These are phyloP conservation scores for Russula brevipes DNA, from an alignment of 768 basidiomycete genomes.

Conservation along the genomic window DNA sequence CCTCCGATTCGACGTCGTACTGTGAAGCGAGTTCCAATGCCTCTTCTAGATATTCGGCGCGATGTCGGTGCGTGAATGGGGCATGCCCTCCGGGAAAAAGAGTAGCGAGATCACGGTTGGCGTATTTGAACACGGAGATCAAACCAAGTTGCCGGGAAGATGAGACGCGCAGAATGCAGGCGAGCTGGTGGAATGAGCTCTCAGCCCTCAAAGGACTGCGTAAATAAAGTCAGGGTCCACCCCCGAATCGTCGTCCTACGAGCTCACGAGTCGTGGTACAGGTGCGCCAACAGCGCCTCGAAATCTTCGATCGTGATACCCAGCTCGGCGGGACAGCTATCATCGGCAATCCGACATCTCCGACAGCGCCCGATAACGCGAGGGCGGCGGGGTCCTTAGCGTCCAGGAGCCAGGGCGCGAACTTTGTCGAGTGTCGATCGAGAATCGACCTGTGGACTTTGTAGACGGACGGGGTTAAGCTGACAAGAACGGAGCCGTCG, in stretches of 20 bases:
- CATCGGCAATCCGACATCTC: constrained; percentile 17
- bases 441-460: constrained; percentile 53
- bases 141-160: constrained; percentile 53
- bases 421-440: constrained; percentile 43
- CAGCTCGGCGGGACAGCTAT: constrained; percentile 35
- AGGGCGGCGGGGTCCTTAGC: not conserved
- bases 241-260: constrained; percentile 8
- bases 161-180: constrained; percentile 53
- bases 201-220: constrained; percentile 11
- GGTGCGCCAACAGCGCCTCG: constrained; percentile 51
- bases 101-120: constrained; percentile 38
- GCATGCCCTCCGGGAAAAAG: constrained; percentile 48
- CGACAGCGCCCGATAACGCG: not conserved
- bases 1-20: constrained; percentile 46
- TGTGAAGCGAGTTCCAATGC: constrained; percentile 49
- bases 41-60: constrained; percentile 38
- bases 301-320: constrained; percentile 45
- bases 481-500: constrained; percentile 56
- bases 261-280: constrained; percentile 67
- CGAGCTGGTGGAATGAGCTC: constrained; percentile 41
- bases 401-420: constrained; percentile 24
- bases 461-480: constrained; percentile 43
- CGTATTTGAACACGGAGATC: constrained; percentile 45
- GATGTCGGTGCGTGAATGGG: constrained; percentile 38
- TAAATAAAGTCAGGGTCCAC: not conserved